Conservation (phyloP, 495 filamentous ascomycete species). For the Copromyces sp. region DNA sequence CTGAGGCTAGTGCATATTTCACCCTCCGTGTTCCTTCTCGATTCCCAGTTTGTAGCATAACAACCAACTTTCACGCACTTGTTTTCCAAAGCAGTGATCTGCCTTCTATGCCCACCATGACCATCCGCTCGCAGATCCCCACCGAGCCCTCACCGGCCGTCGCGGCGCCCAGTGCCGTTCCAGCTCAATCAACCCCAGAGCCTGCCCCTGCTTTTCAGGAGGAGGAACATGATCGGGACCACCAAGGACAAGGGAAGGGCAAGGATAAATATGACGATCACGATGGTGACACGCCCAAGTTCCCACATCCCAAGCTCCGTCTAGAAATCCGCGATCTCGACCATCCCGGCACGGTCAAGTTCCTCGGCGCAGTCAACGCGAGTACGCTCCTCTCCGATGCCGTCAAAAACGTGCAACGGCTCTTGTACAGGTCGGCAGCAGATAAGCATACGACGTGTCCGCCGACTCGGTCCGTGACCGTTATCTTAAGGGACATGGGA, state of each 20-base stretch:
- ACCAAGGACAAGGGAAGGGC: background rate
- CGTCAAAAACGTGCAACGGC: slow-evolving; percentile 53
- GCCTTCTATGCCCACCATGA: slow-evolving; percentile 2
- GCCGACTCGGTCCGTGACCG: slow-evolving; percentile 64
- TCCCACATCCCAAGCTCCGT: slow-evolving; percentile 52
- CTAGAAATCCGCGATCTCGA: slow-evolving; percentile 61
- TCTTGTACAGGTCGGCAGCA: slow-evolving; percentile 45
- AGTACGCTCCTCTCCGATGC: slow-evolving; percentile 47
- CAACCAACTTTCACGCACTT: background rate
- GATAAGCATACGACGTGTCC: slow-evolving; percentile 31
- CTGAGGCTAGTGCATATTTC: background rate
- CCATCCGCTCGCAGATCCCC: slow-evolving; percentile 4
- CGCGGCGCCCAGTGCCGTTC: slow-evolving; percentile 3
- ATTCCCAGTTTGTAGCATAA: too few relatives aligned
- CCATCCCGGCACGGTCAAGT: slow-evolving; percentile 50
- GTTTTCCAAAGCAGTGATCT: background rate
- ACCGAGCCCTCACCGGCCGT: slow-evolving; percentile 2
- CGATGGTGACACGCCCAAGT: slow-evolving; percentile 10
- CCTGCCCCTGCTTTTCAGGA: background rate
- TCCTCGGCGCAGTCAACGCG: slow-evolving; percentile 51
- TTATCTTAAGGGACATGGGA: slow-evolving; percentile 67
- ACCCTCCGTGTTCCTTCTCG: too few relatives aligned
- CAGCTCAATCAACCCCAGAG: slow-evolving; percentile 1
- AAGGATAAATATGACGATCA: background rate
- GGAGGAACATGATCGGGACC: background rate